phyloP scores from a whole-genome alignment of 177 flowering plant species.

The Vitis hybrid region DNA sequence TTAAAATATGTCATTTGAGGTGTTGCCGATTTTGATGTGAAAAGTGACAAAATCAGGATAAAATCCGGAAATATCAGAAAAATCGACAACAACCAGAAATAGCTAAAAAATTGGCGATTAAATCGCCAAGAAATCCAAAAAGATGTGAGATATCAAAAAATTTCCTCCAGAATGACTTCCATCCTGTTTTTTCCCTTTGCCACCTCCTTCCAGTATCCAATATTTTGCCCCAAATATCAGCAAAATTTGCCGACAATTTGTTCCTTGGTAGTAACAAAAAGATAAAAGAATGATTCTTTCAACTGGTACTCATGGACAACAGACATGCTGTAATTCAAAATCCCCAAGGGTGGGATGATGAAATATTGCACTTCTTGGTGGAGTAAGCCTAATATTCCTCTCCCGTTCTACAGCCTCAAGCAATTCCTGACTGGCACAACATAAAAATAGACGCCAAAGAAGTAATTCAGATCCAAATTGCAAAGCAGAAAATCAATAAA shows the following conservation, averaged over 20 bases:
- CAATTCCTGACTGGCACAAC: slow-evolving; percentile 75
- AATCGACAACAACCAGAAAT: too few species aligned
- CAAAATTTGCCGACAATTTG: too few species aligned
- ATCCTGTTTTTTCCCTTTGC: too few species aligned
- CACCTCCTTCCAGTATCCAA: too few species aligned
- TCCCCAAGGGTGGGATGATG: slow-evolving; percentile 86
- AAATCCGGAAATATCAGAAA: too few species aligned
- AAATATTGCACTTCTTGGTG: slow-evolving; percentile 65
- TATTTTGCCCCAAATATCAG: not conserved
- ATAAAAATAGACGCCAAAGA: not conserved
- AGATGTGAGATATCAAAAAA: too few species aligned
- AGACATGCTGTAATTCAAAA: slow-evolving; percentile 65
- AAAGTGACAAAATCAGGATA: too few species aligned
- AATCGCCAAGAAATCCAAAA: too few species aligned
- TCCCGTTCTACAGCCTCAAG: slow-evolving; percentile 69
- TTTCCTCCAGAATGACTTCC: too few species aligned
- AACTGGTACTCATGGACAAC: not conserved
- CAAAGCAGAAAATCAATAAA: not conserved
- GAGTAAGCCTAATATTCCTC: slow-evolving; percentile 60
- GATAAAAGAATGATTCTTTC: not conserved
- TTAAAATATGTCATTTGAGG: too few species aligned
- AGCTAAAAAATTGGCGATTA: too few species aligned
- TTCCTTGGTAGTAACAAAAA: not conserved
- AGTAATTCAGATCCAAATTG: not conserved
- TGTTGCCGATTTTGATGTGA: too few species aligned